Percentiles rank a stretch among this genome's conserved stretches.
Conservation (phyloP, 164 flowering plant genomes). For the Malania oleifera region DNA sequence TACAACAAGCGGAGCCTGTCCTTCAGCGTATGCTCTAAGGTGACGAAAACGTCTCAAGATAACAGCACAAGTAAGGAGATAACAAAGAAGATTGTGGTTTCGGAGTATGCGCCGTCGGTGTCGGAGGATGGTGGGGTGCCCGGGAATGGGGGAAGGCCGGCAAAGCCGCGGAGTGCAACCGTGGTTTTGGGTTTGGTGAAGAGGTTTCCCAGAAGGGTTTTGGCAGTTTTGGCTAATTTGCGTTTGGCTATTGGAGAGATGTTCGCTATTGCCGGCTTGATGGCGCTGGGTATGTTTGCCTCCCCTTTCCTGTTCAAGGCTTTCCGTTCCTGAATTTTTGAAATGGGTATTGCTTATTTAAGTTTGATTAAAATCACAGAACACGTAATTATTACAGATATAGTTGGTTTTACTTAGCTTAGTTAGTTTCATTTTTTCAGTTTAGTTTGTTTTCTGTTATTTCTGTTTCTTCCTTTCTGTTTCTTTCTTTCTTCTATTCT, state of each 20-base stretch:
- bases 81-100: slow-evolving; percentile 43
- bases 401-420: too few relatives aligned
- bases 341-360: too few relatives aligned
- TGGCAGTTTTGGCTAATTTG: slow-evolving; percentile 64
- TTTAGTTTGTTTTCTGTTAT: too few relatives aligned
- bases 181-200: slow-evolving; percentile 27
- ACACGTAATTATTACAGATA: too few relatives aligned
- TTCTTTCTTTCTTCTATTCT: too few relatives aligned
- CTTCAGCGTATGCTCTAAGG: slow-evolving; percentile 29
- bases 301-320: not conserved
- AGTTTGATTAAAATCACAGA: too few relatives aligned
- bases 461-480: too few relatives aligned
- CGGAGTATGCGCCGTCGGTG: slow-evolving; percentile 45
- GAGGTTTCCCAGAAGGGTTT: slow-evolving; percentile 49
- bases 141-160: slow-evolving; percentile 16
- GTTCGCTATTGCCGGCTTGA: slow-evolving; percentile 70
- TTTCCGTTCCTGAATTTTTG: too few relatives aligned
- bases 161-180: too few relatives aligned
- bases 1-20: slow-evolving; percentile 9
- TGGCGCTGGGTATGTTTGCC: slow-evolving; percentile 71
- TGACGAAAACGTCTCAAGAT: slow-evolving; percentile 30
- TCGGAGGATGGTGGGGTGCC: slow-evolving; percentile 25
- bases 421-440: too few relatives aligned
- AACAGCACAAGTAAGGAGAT: slow-evolving; percentile 18
- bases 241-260: slow-evolving; percentile 90